A percentile compares a stretch with the other conserved stretches of the same genome.
Conservation (phyloP, 768 basidiomycete species). For the Calocybe cyanea region DNA sequence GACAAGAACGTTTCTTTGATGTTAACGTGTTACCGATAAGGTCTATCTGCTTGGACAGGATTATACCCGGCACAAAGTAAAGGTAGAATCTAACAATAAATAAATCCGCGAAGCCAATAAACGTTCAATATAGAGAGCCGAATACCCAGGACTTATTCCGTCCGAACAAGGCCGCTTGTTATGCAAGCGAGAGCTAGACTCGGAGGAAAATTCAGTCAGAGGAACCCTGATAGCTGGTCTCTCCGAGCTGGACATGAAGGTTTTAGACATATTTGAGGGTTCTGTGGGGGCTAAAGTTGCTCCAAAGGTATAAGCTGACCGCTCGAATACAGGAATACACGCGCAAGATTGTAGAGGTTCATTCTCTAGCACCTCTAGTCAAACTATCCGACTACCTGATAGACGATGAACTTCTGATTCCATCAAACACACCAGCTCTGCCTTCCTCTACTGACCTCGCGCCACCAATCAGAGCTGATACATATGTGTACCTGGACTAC, state of each 20-base stretch:
- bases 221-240: conserved; percentile 80
- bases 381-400: conserved; percentile 29
- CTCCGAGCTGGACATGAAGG: conserved; percentile 53
- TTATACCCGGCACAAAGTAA: conserved; percentile 78
- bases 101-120: neutral
- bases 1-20: conserved; percentile 19
- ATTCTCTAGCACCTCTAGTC: conserved; percentile 47
- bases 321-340: conserved; percentile 61
- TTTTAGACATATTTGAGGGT: conserved; percentile 83
- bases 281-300: conserved; percentile 38
- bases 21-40: neutral
- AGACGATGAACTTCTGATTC: conserved; percentile 32
- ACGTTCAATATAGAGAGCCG: conserved; percentile 41
- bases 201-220: conserved; percentile 66
- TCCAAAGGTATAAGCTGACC: neutral
- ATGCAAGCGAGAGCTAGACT: conserved; percentile 45
- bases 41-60: conserved; percentile 39
- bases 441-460: conserved; percentile 30
- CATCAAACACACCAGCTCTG: conserved; percentile 38
- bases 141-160: conserved; percentile 84
- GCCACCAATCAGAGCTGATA: conserved; percentile 46
- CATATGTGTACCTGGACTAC: conserved; percentile 66
- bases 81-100: conserved; percentile 34
- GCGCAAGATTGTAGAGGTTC: conserved; percentile 48
- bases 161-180: conserved; percentile 44